Base-by-base conservation (phyloP, 805 yeast genomes). In the Kluyveromyces aestuarii region DNA sequence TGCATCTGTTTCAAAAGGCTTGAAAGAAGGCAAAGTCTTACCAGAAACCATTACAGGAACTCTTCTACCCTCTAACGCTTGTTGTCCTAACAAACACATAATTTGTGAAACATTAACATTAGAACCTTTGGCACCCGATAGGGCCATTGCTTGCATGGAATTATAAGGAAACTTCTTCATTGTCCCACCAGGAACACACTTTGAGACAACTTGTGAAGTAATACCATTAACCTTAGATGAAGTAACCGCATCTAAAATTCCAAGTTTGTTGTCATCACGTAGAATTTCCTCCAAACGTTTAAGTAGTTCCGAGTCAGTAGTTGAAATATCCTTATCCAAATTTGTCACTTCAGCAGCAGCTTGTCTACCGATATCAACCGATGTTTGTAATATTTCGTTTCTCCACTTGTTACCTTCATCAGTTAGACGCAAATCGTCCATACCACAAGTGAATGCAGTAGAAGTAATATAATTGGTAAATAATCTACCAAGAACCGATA, bases 11-110 rank as follows among this genome's bases (percentile, higher is more conserved):
- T 95, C 99, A 63, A 80, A 91, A 1, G 99, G 91, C 68, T 87
- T 87, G 79, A 93, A 93, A 40, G 96, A 84, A 18, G 99, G 99
- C 51, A 93, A 75, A 0, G 98, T 86, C 71, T 93, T 93, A 67
- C 99, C 99, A 56, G 95, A 83, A 27, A 93, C 96, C 99, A 93
- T 93, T 42, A 91, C 95, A 16, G 99, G 99, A 19, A 93, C 99
- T 76, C 99, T 84, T 70, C 98, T 83, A 71, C 99, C 99, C 74
- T 93, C 99, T 61, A 93, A 77, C 41, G 98, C 98, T 73, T 93
- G 99, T 72, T 93, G 99, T 45, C 99, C 99, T 56, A 93, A 78
- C 62, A 95, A 75, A 80, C 99, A 93, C 99, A 95, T 95, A 72
- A 93, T 95, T 74, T 93, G 99, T 38, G 99, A 91, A 56, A 93